Conservation (phyloP, 2,329 filamentous ascomycete species). For the Beauveria brongniartii region DNA sequence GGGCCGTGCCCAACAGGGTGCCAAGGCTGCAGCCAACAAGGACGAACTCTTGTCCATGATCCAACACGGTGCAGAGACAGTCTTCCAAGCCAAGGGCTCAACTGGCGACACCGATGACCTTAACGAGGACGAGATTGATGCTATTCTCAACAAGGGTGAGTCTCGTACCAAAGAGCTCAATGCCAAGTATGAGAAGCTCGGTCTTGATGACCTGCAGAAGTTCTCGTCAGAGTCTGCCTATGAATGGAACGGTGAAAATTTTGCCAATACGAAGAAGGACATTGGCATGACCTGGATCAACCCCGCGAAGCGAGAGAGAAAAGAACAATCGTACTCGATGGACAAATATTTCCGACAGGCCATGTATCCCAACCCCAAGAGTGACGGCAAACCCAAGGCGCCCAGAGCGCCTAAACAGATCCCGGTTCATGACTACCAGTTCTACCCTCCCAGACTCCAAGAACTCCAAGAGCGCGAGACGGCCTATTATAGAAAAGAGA, state of each 20-base stretch:
- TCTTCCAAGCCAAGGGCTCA: slow-evolving; percentile 69
- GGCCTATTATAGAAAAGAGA: slow-evolving; percentile 90
- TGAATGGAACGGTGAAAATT: slow-evolving; percentile 98
- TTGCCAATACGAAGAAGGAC: slow-evolving; percentile 84
- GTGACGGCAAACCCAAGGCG: slow-evolving; percentile 86
- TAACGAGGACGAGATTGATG: slow-evolving; percentile 85
- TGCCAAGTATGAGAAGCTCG: slow-evolving; percentile 91
- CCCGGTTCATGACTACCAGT: slow-evolving; percentile 90
- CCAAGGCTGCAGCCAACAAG: slow-evolving; percentile 88
- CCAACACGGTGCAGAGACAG: slow-evolving; percentile 92
- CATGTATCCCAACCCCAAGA: slow-evolving; percentile 69
- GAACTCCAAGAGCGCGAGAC: slow-evolving; percentile 96
- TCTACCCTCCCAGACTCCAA: slow-evolving; percentile 76
- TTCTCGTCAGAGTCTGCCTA: slow-evolving; percentile 97
- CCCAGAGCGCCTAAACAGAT: slow-evolving; percentile 94
- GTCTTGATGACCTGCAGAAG: slow-evolving; percentile 93
- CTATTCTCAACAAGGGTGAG: slow-evolving; percentile 78
- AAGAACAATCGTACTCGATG: slow-evolving; percentile 96
- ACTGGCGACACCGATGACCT: slow-evolving; percentile 56
- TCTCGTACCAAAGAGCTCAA: slow-evolving; percentile 83
- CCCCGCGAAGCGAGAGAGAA: slow-evolving; percentile 93
- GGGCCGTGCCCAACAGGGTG: slow-evolving; percentile 82
- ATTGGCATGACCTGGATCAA: slow-evolving; percentile 96
- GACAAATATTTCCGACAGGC: slow-evolving; percentile 97
- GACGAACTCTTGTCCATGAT: slow-evolving; percentile 97